Evolutionary conservation across 805 yeast species (phyloP), one percentile per base, ranked within the genome.

Genomic region (Candida sithepensis): DNA sequence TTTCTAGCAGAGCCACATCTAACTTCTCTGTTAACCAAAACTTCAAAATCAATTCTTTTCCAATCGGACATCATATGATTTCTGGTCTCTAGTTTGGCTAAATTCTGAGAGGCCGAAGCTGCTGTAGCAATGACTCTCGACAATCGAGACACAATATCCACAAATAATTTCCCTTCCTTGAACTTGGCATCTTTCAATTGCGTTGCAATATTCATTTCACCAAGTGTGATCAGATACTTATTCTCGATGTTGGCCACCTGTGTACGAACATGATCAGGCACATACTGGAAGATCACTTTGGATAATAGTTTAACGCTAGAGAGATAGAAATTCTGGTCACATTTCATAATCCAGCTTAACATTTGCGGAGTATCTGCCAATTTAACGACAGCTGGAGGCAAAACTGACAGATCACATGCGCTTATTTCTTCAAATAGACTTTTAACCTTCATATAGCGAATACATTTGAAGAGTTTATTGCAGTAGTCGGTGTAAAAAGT

Each of bases 401-500:
- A 71, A 1, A 79, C 71, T 14, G 19, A 16, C 38, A 65, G 47
- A 69, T 76, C 62, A 81, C 63, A 86, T 8, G 78, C 68, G 8
- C 71, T 60, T 42, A 86, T 64, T 23, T 77, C 65, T n/a, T 75
- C 67, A 44, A 82, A 74, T 30, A 89, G 65, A 56, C 78, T 78
- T 49, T 78, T 80, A 48, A 84, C 64, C 48, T 84, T 86, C 81
- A 88, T 76, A 58, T 72, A 82, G 51, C 91, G 71, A 47, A 88
- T 66, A 42, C 80, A 73, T 51, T 85, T 88, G 50, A 85, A 81
- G 28, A 86, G 65, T 5, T 82, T 65, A 34, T 77, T 76, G 58
- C 89, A 84, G 60, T 85, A 84, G 8, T 81, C 73, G 49, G 73
- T 76, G 66, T 87, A 87, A 18, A 83, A 63, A 3, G 82, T 79